These are phyloP conservation scores for Fraxinus sp. DNA, from an alignment of 305 asterid genomes.

Conservation along the genomic window DNA sequence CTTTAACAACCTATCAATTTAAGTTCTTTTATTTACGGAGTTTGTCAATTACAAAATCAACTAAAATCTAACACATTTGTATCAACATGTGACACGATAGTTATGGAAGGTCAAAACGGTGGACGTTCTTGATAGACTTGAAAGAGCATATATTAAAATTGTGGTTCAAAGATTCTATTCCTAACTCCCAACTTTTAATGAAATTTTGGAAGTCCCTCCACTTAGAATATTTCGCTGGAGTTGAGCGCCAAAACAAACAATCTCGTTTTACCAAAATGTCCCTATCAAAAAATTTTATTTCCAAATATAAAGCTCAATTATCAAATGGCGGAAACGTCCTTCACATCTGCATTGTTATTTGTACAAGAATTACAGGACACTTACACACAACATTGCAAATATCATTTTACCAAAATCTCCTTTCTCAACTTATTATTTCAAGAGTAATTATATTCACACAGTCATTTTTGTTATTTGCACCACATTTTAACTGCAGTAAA, in stretches of 20 bases:
- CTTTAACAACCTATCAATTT: no score
- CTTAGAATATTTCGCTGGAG: not conserved
- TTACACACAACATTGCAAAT: not conserved
- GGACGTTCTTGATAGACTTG: not conserved
- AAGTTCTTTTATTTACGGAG: no score
- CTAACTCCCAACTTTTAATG: not conserved
- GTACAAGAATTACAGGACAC: not conserved
- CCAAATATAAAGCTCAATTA: not conserved
- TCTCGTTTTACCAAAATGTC: not conserved
- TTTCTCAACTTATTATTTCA: not conserved
- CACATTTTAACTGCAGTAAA: not conserved
- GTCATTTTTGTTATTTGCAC: not conserved
- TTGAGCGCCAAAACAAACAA: conserved; percentile 21
- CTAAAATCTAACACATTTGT: not conserved
- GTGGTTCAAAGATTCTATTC: not conserved
- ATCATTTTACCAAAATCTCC: conserved; percentile 17
- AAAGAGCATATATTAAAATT: not conserved
- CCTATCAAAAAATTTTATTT: not conserved
- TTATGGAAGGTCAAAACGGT: not conserved
- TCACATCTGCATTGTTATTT: not conserved
- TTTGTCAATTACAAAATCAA: no score
- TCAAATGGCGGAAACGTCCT: not conserved
- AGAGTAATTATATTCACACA: not conserved
- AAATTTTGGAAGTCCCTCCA: conserved; percentile 23
- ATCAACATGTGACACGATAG: not conserved